Percentiles rank a stretch among this genome's conserved stretches.
Conservation (phyloP, 2,329 filamentous ascomycete genomes). For the Cadophora sp. region DNA sequence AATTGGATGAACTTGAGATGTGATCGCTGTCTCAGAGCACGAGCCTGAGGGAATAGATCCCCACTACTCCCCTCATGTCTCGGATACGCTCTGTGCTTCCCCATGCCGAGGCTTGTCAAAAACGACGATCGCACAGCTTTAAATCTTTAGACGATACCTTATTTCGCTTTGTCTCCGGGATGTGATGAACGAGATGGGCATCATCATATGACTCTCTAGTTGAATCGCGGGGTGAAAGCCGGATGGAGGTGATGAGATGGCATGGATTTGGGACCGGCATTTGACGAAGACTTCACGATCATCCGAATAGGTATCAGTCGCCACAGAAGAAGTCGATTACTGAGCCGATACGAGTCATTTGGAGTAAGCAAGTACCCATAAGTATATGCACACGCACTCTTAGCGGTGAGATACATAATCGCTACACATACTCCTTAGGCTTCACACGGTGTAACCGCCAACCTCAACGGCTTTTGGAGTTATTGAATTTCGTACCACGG, state of each 20-base stretch:
- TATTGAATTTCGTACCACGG: neutral
- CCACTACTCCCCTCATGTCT: neutral
- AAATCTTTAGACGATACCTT: slow-evolving; percentile 13
- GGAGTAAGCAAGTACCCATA: neutral
- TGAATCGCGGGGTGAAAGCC: neutral
- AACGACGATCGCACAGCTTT: slow-evolving; percentile 15
- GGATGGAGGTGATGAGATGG: neutral
- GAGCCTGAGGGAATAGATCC: neutral
- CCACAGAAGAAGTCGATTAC: neutral
- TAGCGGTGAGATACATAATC: slow-evolving; percentile 5
- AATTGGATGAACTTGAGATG: neutral
- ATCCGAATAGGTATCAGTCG: neutral
- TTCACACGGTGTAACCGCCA: neutral
- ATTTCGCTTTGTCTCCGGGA: slow-evolving; percentile 8
- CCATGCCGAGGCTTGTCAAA: slow-evolving; percentile 18
- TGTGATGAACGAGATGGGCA: neutral
- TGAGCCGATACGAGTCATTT: neutral
- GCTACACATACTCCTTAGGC: neutral
- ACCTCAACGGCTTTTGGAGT: neutral
- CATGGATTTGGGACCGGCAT: neutral
- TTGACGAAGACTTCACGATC: neutral
- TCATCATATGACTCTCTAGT: neutral
- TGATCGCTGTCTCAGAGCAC: neutral
- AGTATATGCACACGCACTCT: neutral
- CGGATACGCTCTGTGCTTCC: neutral